Base-by-base conservation (phyloP, 75 land plant genomes). In the Selaginella tamariscina region DNA sequence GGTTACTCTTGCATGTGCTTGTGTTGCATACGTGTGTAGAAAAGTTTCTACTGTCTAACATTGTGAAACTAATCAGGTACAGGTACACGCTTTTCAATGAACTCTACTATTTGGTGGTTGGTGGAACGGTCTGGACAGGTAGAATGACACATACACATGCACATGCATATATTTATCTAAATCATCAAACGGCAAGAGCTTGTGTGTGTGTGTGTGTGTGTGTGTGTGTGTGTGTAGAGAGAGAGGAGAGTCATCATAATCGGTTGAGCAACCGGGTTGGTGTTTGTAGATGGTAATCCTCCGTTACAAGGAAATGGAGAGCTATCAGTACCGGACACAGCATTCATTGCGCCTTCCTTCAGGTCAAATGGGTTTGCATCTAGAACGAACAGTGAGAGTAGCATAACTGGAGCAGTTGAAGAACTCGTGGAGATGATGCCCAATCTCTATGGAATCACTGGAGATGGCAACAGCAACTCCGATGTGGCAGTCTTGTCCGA, bases 41-140 rank as follows among this genome's bases (percentile, higher is more conserved):
- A n/a, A n/a, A n/a, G n/a, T n/a, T n/a, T n/a, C n/a, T n/a, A n/a
- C n/a, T n/a, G n/a, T n/a, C n/a, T n/a, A n/a, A n/a, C n/a, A n/a
- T n/a, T n/a, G n/a, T n/a, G n/a, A n/a, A n/a, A n/a, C n/a, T n/a
- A n/a, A n/a, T n/a, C 80, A 88, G 93, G 93, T 89, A 89, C 30
- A 81, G 82, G 24, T 63, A 76, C 55, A 89, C 90, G 56, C 80
- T 89, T 21, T 86, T 86, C 56, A 89, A 86, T 69, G 94, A 89
- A 74, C 83, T 89, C 2, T 89, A 89, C 64, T 89, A 83, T 77
- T 78, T 89, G 26, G 83, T 87, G 75, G 75, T 87, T 29, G 94
- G 94, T 24, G 94, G 87, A 57, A 86, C 94, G 39, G 56, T 89
- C 26, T 89, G 94, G 94, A 89, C 94, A 73, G 94, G 94, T 86